Evolutionary conservation across 2,329 filamentous ascomycete species (phyloP).

Genomic region (Epicoccum sorghinum): DNA sequence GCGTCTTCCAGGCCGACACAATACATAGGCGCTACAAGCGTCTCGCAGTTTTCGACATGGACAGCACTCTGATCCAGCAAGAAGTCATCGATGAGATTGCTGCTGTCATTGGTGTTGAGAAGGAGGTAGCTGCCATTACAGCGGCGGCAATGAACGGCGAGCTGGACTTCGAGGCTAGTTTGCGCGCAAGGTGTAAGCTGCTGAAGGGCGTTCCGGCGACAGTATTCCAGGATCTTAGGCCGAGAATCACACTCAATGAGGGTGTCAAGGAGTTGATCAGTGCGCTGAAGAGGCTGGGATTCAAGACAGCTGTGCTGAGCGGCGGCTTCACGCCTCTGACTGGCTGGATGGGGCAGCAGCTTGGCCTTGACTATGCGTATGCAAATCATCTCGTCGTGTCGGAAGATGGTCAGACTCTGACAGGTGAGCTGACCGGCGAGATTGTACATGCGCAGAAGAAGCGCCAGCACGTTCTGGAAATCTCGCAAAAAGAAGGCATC

Average conservation of each 20-base stretch:
- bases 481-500: constrained; percentile 71
- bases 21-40: constrained; percentile 81
- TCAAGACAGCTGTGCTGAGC: constrained; percentile 87
- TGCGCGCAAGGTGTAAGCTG: constrained; percentile 79
- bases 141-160: constrained; percentile 95
- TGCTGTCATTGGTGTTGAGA: constrained; percentile 79
- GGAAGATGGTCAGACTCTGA: constrained; percentile 61
- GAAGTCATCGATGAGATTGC: constrained; percentile 98
- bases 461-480: constrained; percentile 71
- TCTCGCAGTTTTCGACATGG: constrained; percentile 97
- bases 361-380: constrained; percentile 86
- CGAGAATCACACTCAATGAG: constrained; percentile 77
- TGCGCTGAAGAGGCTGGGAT: constrained; percentile 77
- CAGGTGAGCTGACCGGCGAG: constrained; percentile 72
- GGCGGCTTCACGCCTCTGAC: constrained; percentile 92
- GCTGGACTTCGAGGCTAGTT: constrained; percentile 84
- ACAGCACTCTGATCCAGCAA: constrained; percentile 94
- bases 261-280: constrained; percentile 77
- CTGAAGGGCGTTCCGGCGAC: constrained; percentile 79
- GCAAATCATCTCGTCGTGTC: constrained; percentile 82
- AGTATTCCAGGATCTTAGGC: constrained; percentile 79
- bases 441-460: constrained; percentile 82
- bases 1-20: constrained; percentile 75
- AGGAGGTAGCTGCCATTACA: constrained; percentile 85
- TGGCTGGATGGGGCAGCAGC: constrained; percentile 77